Evolutionary conservation across 257 asterid species (phyloP), one percentile per base, ranked within the genome.

Genomic region (Henckelia pumila): DNA sequence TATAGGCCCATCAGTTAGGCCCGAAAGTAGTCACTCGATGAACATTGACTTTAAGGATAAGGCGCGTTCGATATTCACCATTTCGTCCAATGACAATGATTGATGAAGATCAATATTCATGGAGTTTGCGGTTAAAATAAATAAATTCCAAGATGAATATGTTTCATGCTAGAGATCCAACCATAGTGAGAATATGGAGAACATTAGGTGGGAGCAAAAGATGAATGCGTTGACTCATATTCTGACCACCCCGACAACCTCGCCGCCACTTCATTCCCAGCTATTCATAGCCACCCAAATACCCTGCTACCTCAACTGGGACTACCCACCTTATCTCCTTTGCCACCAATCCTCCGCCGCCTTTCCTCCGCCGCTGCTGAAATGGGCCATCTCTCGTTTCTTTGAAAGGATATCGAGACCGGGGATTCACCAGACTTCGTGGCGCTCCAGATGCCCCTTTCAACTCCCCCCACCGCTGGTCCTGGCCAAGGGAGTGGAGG

Each of bases 391-490:
- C 59, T 71, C 72, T 8, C 81, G 64, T 21, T 90, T 81, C 79
- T 78, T 90, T 26, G 75, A 75, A 66, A 73, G 77, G 80, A 86
- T 72, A 5, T 71, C 83, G 3, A 68, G 86, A 75, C 76, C 67
- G 19, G 89, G 88, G 44, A 71, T 79, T 21, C 91, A 92, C 25
- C 67, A 71, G 62, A 83, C 89, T 22, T 90, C 99, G 1, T 90
- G 96, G 99, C 83, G 95, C 80, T 88, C 88, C n/a, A 86, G 85
- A 71, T 93, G 96, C 82, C 95, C 97, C 1, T 89, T 75, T n/a
- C n/a, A n/a, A n/a, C n/a, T n/a, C n/a, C n/a, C n/a, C n/a, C n/a
- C n/a, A n/a, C n/a, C n/a, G n/a, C n/a, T n/a, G n/a, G n/a, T n/a
- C n/a, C n/a, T n/a, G n/a, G n/a, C n/a, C n/a, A n/a, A n/a, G 65